Evolutionary conservation across 345 rosid genomes (phyloP), one percentile per base, ranked within the genome.

Genomic region (Camelina neglecta): DNA sequence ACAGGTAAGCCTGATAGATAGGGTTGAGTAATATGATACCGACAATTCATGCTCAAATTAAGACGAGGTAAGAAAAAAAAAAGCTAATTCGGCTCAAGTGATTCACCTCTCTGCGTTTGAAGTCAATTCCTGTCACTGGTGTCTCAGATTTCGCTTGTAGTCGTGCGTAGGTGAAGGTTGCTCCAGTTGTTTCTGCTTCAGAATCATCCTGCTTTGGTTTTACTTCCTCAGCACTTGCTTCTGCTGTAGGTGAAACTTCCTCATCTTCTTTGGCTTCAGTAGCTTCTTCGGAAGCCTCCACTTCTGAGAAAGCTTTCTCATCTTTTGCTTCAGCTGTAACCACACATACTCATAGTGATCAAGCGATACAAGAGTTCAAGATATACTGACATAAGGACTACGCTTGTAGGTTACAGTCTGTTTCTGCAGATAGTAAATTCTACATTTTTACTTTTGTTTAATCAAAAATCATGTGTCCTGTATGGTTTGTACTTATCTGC

Each of bases 71-170:
- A 8, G 18, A 20, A 2, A 12, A 6, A 9, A 18, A 1, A 65
- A 13, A 7, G 38, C 23, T 31, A 64, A n/a, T 15, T 49, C 13
- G 6, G 60, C 11, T 36, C 8, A 49, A 6, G 1, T 24, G 24
- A 76, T 89, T 31, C 60, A 93, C 98, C 97, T 93, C 98, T 84
- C 97, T 89, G 75, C 88, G 79, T 74, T 88, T 93, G 69, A 88
- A 89, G 80, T 93, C 98, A 35, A 93, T 89, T 79, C 97, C 96
- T 31, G 88, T 85, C 12, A 88, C 97, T 6, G 97, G 96, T 60
- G 87, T 87, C 31, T 84, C 92, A 26, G 98, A 91, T 78, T 81
- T 88, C 67, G 92, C 86, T 79, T 84, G 90, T 78, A 93, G 85
- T 73, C 83, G 93, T 67, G 86, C 92, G 54, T 93, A 93, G 67